Evolutionary conservation across 2,329 filamentous ascomycete species (phyloP), one percentile per base, ranked within the genome.

Genomic region (Cryphonectria radicalis): DNA sequence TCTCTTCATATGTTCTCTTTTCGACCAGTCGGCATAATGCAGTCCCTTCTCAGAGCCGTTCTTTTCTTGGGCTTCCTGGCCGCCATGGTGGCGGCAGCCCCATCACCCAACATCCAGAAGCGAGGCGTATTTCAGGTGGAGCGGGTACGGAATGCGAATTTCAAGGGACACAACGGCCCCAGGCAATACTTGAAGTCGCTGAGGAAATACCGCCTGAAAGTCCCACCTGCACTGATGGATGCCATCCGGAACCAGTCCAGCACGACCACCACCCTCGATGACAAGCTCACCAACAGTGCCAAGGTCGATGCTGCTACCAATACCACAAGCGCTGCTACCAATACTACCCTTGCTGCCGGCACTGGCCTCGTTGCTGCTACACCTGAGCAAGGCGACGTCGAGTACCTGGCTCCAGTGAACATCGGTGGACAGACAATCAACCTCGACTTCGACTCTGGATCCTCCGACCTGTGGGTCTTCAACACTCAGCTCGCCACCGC

Each of bases 401-500:
- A 93, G 72, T 95, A 93, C 76, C 85, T 95, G 17, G 87, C 90
- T 0, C 90, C 90, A 0, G 89, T 93, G 67, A 86, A 78, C n/a
- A 87, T 94, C 74, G 92, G 92, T 72, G 90, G 89, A 6, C 91
- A 93, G 81, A 86, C 84, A 5, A 76, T 94, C 70, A 88, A 90
- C 77, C 81, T 94, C 78, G 89, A 93, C 78, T 92, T 94, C 77
- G 92, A 94, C 80, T 91, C 90, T n/a, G 92, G 92, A 70, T 93
- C 91, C 1, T 88, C 91, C 17, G 92, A 93, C 79, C 85, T 93
- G 82, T 94, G 91, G 91, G 87, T 92, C 32, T 92, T 93, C 82
- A 92, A 87, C 81, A 89, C 87, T 22, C 78, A 85, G 69, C 85
- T 93, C 53, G 77, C 85, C 1, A 68, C 81, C 0, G 71, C 77